Evolutionary conservation across 495 filamentous ascomycete genomes (phyloP).

Genomic region (Pseudoneurospora amorphoporcata): DNA sequence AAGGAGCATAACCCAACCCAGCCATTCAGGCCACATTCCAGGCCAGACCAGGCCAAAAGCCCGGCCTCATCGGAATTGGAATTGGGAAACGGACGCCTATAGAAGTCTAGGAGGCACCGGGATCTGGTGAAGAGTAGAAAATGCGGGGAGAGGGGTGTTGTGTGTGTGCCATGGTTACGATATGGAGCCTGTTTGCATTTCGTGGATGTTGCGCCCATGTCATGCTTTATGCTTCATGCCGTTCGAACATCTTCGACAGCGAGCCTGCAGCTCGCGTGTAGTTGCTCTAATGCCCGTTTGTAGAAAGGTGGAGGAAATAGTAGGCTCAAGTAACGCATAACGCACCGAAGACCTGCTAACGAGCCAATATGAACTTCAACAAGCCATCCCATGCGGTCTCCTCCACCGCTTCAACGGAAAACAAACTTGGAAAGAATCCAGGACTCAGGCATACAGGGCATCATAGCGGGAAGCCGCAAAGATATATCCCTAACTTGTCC

Average conservation of each 20-base stretch:
- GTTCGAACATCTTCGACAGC: background rate
- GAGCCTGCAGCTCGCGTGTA: background rate
- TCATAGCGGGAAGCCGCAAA: background rate
- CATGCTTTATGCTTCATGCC: background rate
- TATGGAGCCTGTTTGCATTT: background rate
- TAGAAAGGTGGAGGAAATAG: background rate
- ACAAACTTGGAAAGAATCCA: background rate
- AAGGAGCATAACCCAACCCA: background rate
- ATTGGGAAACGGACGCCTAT: background rate
- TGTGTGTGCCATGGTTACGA: background rate
- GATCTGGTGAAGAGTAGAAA: background rate
- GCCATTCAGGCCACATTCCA: background rate
- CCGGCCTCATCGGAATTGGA: background rate
- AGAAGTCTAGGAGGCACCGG: background rate
- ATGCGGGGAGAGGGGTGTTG: background rate
- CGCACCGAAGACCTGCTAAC: too few species aligned
- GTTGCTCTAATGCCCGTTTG: too few species aligned
- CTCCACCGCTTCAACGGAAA: too few species aligned
- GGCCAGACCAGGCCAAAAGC: background rate
- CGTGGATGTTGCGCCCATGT: background rate
- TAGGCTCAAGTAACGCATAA: background rate
- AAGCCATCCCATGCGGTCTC: background rate
- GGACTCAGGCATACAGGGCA: background rate
- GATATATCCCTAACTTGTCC: background rate
- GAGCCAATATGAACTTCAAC: background rate